Evolutionary conservation across 805 yeast species (phyloP).

Genomic region (Debaryomyces castellii): DNA sequence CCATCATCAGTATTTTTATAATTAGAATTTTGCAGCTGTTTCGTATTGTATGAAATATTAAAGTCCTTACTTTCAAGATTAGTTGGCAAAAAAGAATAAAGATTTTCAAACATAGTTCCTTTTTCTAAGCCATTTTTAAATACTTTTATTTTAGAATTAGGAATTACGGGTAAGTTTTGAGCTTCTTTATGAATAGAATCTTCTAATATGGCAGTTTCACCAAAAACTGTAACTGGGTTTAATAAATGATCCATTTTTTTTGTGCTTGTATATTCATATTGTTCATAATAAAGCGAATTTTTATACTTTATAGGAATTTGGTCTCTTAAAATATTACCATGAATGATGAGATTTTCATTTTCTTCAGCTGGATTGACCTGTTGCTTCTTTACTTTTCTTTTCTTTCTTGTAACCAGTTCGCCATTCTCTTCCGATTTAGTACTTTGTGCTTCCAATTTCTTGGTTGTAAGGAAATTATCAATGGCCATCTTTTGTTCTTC

Average conservation of each 20-base stretch:
- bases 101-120: constrained; percentile 65
- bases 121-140: constrained; percentile 73
- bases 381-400: constrained; percentile 12
- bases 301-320: constrained; percentile 85
- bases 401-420: constrained; percentile 10
- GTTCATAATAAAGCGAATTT: constrained; percentile 77
- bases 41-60: constrained; percentile 22
- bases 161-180: constrained; percentile 44
- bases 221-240: constrained; percentile 69
- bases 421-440: constrained; percentile 3
- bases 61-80: constrained; percentile 51
- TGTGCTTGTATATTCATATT: constrained; percentile 72
- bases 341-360: constrained; percentile 16
- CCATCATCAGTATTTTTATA: constrained; percentile 70
- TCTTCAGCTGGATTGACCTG: constrained; percentile 16
- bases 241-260: constrained; percentile 71
- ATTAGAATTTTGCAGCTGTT: constrained; percentile 37
- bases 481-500: constrained; percentile 45
- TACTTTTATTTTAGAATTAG: constrained; percentile 61
- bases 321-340: constrained; percentile 63
- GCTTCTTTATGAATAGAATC: constrained; percentile 20
- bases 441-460: constrained; percentile 1
- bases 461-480: constrained; percentile 21
- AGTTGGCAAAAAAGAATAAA: constrained; percentile 81
- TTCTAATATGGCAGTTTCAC: constrained; percentile 63